Evolutionary conservation across 352 stramenopile genomes (phyloP), one percentile per base, ranked within the genome.

Genomic region (Phytopythium mirpurense): DNA sequence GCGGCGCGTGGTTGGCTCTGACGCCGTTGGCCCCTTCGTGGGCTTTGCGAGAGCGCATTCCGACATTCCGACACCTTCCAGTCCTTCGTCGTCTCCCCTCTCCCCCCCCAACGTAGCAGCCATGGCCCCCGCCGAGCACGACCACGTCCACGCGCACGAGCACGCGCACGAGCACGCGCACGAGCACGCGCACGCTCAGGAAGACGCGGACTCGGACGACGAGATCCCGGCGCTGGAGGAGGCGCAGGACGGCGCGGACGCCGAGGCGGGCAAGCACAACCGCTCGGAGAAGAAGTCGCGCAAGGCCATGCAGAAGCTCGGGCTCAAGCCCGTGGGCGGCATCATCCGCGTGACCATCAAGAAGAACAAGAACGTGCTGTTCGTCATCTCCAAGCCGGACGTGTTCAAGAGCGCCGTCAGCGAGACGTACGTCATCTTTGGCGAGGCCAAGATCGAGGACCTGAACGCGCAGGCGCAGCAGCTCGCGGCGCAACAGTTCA

Each of bases 251-350:
- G 84, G 63, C 32, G 65, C 68, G 34, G 82, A 83, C 37, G 83
- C 71, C 57, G 79, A 84, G 65, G 73, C 75, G 23, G 80, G 84
- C 71, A 92, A 94, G 71, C 90, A 96, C 70, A 99, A 98, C 82
- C 90, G 96, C 59, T 90, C 93, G 60, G 97, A 99, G 80, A 99
- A 99, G 84, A 99, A 99, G 80, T 90, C 93, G 43, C 93, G 96
- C 65, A 99, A 99, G 83, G 95, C 96, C 51, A 98, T 99, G 89
- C 89, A 98, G 70, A 99, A 99, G 86, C 87, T 99, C 42, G 96
- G 96, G 51, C 96, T 99, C 83, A 97, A 98, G 65, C 81, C 88
- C 29, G 89, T 99, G 44, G 75, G 85, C 50, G 96, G 95, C 67
- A 95, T 99, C 70, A 90, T 98, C 60, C 86, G 96, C 58, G 96